These are phyloP conservation scores for Volvariella volvacea DNA, from an alignment of 1,284 basidiomycete species.

Conservation along the genomic window DNA sequence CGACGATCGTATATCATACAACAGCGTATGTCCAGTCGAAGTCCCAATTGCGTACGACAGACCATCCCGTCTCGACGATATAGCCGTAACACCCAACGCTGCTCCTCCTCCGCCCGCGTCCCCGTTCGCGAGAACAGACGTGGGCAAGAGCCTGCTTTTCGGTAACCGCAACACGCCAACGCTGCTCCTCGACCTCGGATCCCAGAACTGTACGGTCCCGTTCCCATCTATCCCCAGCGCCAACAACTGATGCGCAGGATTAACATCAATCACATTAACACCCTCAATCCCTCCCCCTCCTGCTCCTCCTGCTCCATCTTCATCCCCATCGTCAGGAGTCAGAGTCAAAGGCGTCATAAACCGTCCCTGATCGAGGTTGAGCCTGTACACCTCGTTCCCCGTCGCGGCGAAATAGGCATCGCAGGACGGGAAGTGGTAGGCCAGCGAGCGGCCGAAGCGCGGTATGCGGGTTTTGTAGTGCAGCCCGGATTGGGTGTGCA, in stretches of 20 bases:
- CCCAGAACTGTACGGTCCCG: slow-evolving; percentile 94
- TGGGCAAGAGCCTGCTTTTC: slow-evolving; percentile 43
- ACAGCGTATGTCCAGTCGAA: slow-evolving; percentile 86
- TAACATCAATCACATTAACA: slow-evolving; percentile 91
- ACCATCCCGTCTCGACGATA: slow-evolving; percentile 83
- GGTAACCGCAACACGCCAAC: slow-evolving; percentile 82
- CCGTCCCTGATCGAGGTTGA: slow-evolving; percentile 94
- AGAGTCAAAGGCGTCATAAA: slow-evolving; percentile 80
- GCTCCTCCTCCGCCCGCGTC: slow-evolving; percentile 30
- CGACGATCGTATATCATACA: slow-evolving; percentile 90
- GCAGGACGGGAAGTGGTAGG: slow-evolving; percentile 83
- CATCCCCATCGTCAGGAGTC: slow-evolving; percentile 34
- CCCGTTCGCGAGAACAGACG: slow-evolving; percentile 28
- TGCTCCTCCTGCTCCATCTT: no score
- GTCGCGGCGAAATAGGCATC: slow-evolving; percentile 76
- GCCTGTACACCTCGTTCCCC: slow-evolving; percentile 84
- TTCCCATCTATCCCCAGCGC: slow-evolving; percentile 83
- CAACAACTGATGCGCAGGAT: slow-evolving; percentile 88
- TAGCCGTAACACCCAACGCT: slow-evolving; percentile 72
- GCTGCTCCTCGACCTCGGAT: slow-evolving; percentile 77
- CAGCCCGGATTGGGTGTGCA: slow-evolving; percentile 92
- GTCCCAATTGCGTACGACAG: slow-evolving; percentile 93
- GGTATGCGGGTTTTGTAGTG: slow-evolving; percentile 94
- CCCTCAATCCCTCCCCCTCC: slow-evolving; percentile 58
- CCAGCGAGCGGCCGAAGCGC: slow-evolving; percentile 86